Evolutionary conservation across 352 stramenopile genomes (phyloP).

Genomic region (Hyaloperonospora brassicae): DNA sequence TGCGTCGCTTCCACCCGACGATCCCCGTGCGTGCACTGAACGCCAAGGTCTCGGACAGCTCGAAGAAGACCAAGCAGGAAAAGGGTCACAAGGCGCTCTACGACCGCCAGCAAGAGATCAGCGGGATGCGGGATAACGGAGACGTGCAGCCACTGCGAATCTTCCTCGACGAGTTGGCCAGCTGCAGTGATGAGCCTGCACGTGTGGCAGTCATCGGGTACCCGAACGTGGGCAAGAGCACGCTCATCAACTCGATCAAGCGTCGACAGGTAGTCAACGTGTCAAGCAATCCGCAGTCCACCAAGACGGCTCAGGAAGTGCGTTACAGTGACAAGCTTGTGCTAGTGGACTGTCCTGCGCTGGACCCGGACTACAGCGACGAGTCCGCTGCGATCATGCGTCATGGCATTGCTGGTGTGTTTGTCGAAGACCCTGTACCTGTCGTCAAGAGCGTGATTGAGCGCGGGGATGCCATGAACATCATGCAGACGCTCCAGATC

Average conservation of each 20-base stretch:
- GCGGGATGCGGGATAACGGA: constrained; percentile 67
- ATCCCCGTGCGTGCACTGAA: constrained; percentile 84
- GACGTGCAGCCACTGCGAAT: constrained; percentile 86
- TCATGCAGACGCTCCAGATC: constrained; percentile 95
- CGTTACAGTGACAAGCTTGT: constrained; percentile 95
- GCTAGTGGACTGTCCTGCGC: constrained; percentile 94
- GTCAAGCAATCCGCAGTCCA: constrained; percentile 46
- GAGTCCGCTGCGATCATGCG: constrained; percentile 80
- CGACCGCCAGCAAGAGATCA: constrained; percentile 58
- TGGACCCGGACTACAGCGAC: constrained; percentile 93
- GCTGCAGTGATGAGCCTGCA: constrained; percentile 59
- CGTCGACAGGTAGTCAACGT: constrained; percentile 46
- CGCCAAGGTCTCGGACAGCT: constrained; percentile 86
- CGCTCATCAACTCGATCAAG: constrained; percentile 94
- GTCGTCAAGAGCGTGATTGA: constrained; percentile 88
- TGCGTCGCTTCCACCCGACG: constrained; percentile 92
- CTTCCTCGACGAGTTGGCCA: constrained; percentile 95
- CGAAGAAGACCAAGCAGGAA: constrained; percentile 71
- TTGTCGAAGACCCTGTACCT: constrained; percentile 91
- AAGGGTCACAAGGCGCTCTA: constrained; percentile 64
- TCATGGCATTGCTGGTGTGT: constrained; percentile 92
- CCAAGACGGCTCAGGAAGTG: constrained; percentile 86
- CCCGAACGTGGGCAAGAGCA: constrained; percentile 94
- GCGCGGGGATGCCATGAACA: constrained; percentile 84
- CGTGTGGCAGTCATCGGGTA: constrained; percentile 97